Evolutionary conservation across 441 rosid species (phyloP), one percentile per base, ranked within the genome.

Genomic region (Euphorbia corollata): DNA sequence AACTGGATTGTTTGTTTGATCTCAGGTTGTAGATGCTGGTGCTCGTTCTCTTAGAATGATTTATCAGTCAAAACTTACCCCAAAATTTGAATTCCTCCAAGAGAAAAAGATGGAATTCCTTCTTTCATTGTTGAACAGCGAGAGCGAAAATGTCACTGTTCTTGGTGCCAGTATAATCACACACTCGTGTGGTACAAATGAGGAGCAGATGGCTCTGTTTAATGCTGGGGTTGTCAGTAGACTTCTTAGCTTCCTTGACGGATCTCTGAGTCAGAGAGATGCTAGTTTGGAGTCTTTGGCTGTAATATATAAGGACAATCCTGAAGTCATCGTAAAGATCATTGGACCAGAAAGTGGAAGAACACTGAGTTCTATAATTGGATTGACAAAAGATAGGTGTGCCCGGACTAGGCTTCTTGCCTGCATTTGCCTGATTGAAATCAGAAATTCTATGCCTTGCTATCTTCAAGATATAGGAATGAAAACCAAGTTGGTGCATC

Each of bases 31-130:
- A 54, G 97, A 84, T 86, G 89, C 97, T 30, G 91, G 87, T 54
- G 92, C 97, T 70, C 89, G 97, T 43, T 80, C 96, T 36, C 85
- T 94, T 54, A 87, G 88, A 67, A 87, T 94, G 96, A 85, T 94
- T 68, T 91, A 82, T 73, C 96, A 91, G 73, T 91, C 97, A 12
- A 88, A 82, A 78, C 74, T 79, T 69, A 88, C 94, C 38, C 99
- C 99, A 5, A 88, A 89, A 64, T 89, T 81, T 23, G 92, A 89
- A 64, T 80, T 94, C 69, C 84, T 83, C 65, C 72, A 79, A 70
- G 85, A 80, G 38, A 81, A 83, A 72, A 94, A 84, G 77, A 79
- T 87, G 88, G 91, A 86, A 64, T 87, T 86, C 77, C 86, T 91
- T 63, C 74, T 91, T 54, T 84, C 92, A 0, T 77, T 89, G 65